Percentiles rank a stretch among this genome's conserved stretches.
Conservation (phyloP, 163 green algal genomes). For the Scenedesmus sp. region DNA sequence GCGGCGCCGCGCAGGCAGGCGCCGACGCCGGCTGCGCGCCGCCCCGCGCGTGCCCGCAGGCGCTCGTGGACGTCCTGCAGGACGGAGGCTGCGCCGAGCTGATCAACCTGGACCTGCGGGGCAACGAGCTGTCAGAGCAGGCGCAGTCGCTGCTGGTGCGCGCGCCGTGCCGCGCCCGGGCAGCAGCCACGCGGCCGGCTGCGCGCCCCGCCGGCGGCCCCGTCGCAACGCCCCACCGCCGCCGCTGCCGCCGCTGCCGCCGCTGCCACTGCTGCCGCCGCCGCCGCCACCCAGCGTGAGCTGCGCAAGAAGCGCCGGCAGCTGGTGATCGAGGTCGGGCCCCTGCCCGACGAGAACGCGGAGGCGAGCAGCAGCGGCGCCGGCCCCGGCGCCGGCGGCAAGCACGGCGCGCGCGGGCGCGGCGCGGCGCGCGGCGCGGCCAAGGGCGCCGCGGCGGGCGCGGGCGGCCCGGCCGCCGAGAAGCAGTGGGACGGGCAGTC, state of each 20-base stretch:
- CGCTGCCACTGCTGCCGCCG: neutral
- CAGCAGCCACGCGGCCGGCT: too few relatives aligned
- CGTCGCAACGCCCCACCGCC: too few relatives aligned
- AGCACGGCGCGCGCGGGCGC: neutral
- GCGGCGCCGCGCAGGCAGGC: neutral
- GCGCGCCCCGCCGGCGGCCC: too few relatives aligned
- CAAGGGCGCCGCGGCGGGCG: neutral
- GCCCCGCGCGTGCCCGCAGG: conserved; percentile 47
- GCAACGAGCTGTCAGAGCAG: conserved; percentile 60
- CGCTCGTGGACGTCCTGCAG: conserved; percentile 60
- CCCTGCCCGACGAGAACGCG: conserved; percentile 28
- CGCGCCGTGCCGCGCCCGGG: too few relatives aligned
- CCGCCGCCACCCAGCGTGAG: conserved; percentile 18
- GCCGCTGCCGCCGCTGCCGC: too few relatives aligned
- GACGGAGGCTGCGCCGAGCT: conserved; percentile 67
- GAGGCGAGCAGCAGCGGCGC: conserved; percentile 26
- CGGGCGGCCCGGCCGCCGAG: too few relatives aligned
- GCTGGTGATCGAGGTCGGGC: conserved; percentile 51
- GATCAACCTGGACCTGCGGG: conserved; percentile 76
- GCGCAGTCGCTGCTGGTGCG: conserved; percentile 51
- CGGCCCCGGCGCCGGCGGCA: neutral
- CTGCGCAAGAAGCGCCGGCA: conserved; percentile 55
- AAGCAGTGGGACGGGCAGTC: conserved; percentile 27
- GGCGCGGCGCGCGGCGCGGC: neutral
- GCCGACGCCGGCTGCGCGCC: neutral